Base-by-base conservation (phyloP, 768 basidiomycete species). In the Candolleomyces eurysporus region DNA sequence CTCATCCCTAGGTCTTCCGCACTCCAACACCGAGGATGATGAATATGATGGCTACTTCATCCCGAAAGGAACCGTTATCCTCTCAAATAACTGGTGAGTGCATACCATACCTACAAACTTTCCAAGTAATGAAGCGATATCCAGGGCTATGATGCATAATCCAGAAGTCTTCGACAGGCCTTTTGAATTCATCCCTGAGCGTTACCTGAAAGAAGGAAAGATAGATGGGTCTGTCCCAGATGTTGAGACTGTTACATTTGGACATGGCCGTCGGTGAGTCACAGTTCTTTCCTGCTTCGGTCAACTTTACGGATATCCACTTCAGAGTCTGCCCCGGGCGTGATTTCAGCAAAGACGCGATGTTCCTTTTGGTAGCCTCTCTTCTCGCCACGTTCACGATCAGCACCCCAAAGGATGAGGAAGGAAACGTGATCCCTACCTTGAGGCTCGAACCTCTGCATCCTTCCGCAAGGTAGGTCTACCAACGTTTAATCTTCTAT, bases 81-180 rank as follows among this genome's bases (percentile, higher is more conserved):
- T 67, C 10, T 43, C 61, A 17, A 65, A 67, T 40, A 49, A 51
- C 9, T 67, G 66, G 66, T 64, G 55, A 21, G 40, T 36, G 31
- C 31, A 13, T 13, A 22, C 46, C 30, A 19, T 40, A 13, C 7
- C 46, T 57, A 21, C 7, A 40, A 21, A 8, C 14, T n/a, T 22
- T 26, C 26, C 32, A 42, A 2, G 16, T 9, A 19, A 13, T 8
- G 22, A 21, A 22, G 39, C 9, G n/a, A 14, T 51, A 19, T 36
- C 30, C 30, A 59, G 48, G 48, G 58, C 67, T 49, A 39, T 22
- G 19, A 63, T 42, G 59, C 58, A 50, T 17, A 19, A 43, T 32
- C 21, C 36, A 17, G 19, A 36, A 14, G 14, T 39, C 31, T 59
- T 39, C 30, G 48, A 59, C 11, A 51, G 30, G 10, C 48, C 48